Evolutionary conservation across 257 asterid species (phyloP), one percentile per base, ranked within the genome.

Genomic region (Penstemon eatonii): DNA sequence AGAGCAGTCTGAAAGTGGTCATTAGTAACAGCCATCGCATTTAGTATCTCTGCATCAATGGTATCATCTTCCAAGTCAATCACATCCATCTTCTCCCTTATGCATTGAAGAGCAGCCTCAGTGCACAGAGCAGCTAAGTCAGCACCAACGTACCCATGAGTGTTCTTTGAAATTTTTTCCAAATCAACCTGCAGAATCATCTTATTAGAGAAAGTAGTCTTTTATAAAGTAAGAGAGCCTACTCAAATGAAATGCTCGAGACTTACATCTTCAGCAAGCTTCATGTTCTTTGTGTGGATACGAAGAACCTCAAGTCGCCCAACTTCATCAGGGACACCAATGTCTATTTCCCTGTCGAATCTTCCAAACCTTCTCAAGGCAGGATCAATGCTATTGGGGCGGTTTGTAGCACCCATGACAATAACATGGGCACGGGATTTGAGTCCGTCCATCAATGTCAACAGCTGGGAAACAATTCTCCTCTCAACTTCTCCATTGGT

Each of bases 31-130:
- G 90, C 87, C 94, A 87, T 84, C 65, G 94, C 82, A 74, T 84
- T 81, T 25, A 87, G 80, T 49, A 86, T 82, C 81, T 86, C 93
- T 8, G 94, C 94, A 77, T 82, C 90, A 11, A 87, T 87, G 56
- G 85, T 36, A n/a, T 84, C 94, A 13, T 84, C 94, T 67, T 84
- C 93, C 83, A 86, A 73, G 80, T 86, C 88, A 4, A 86, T 86
- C 68, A 86, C 82, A 8, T 84, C 93, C 93, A 86, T 86, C 78
- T 86, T 86, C 82, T 86, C 93, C 77, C 93, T 82, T 41, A 84
- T 87, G 75, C 90, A 87, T 45, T 84, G 94, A 42, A 87, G 86
- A 13, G 94, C 93, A 69, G 88, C 82, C 68, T 86, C 92, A 4
- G 93, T 86, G 72, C 88, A 84, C 66, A 86, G 60, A 73, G 94